A percentile compares a stretch with the other conserved stretches of the same genome.
phyloP scores from a whole-genome alignment of 257 asterid species.

The Capsicum baccatum region DNA sequence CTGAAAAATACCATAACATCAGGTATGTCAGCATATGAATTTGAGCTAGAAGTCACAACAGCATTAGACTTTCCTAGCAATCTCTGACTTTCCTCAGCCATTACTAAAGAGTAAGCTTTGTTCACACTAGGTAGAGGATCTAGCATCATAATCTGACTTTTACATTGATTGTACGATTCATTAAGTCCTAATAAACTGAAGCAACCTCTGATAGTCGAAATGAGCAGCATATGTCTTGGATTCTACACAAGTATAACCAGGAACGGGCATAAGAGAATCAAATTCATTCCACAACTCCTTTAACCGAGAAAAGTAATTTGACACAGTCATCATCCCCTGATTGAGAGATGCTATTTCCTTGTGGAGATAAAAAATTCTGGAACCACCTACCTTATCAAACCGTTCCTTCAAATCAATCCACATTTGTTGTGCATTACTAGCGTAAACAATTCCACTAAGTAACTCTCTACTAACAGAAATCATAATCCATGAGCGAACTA shows the following conservation, averaged over 20 bases:
- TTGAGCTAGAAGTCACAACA: too few species aligned
- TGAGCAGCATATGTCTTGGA: background rate
- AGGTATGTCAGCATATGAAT: too few species aligned
- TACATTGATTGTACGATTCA: background rate
- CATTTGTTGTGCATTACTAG: too few species aligned
- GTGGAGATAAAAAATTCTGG: too few species aligned
- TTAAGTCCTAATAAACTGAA: background rate
- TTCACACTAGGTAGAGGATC: background rate
- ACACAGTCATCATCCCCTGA: background rate
- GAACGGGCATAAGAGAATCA: background rate
- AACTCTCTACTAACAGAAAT: too few species aligned
- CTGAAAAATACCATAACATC: too few species aligned
- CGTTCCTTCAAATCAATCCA: too few species aligned
- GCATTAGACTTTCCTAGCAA: background rate
- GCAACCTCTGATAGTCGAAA: background rate
- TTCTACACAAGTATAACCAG: background rate
- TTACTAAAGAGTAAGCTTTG: background rate
- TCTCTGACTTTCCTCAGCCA: background rate
- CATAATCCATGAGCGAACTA: too few species aligned
- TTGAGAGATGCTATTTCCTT: background rate
- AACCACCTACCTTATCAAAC: too few species aligned
- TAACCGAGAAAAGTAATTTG: background rate
- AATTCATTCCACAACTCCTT: background rate
- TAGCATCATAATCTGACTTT: background rate
- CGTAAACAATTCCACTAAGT: too few species aligned